A percentile compares a stretch with the other conserved stretches of the same genome.
Conservation (phyloP, 1,284 basidiomycete genomes). For the Austroboletus niveus region DNA sequence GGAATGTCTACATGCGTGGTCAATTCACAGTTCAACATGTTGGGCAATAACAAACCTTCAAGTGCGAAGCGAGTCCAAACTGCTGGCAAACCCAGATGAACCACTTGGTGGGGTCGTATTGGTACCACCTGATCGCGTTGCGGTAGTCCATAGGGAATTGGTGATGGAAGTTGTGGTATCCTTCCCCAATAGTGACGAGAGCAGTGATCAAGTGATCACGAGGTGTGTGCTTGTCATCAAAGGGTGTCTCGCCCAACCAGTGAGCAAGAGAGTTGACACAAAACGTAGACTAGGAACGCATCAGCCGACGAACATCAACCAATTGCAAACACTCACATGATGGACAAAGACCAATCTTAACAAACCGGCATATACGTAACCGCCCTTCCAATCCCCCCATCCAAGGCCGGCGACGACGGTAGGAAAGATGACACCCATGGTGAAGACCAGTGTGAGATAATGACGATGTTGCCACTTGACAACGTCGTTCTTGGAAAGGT, state of each 20-base stretch:
- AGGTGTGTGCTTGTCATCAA: slow-evolving; percentile 96
- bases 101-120: slow-evolving; percentile 91
- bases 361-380: slow-evolving; percentile 85
- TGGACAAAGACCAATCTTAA: slow-evolving; percentile 85
- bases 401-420: slow-evolving; percentile 73
- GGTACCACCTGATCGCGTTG: slow-evolving; percentile 91
- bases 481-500: slow-evolving; percentile 75
- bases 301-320: slow-evolving; percentile 6
- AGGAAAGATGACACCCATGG: slow-evolving; percentile 75
- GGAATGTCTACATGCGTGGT: slow-evolving; percentile 59
- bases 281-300: slow-evolving; percentile 72
- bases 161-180: slow-evolving; percentile 97
- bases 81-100: slow-evolving; percentile 72
- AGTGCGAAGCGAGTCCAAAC: slow-evolving; percentile 79
- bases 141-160: slow-evolving; percentile 95
- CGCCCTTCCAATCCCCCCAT: slow-evolving; percentile 86
- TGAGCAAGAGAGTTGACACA: slow-evolving; percentile 95
- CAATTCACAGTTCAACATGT: not conserved
- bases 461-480: slow-evolving; percentile 87
- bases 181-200: slow-evolving; percentile 86
- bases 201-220: slow-evolving; percentile 87
- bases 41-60: slow-evolving; percentile 52
- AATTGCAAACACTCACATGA: slow-evolving; percentile 57
- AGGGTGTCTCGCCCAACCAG: slow-evolving; percentile 90
- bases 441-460: slow-evolving; percentile 72